Evolutionary conservation across 108 stramenopile genomes (phyloP), one percentile per base, ranked within the genome.

Genomic region (Fragilariopsis cylindrus): DNA sequence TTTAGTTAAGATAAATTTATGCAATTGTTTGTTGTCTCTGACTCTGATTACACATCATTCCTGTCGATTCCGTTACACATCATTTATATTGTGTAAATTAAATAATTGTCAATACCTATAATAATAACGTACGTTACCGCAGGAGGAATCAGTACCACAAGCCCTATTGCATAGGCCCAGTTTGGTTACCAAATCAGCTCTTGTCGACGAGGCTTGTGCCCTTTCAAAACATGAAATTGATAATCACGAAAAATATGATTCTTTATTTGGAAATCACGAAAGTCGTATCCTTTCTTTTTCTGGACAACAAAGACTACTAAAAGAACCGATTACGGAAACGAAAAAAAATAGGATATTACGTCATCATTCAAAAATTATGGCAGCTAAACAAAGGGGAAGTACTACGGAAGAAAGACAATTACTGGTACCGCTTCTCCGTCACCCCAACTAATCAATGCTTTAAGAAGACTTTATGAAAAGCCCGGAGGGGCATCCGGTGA

Each of bases 311-410:
- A 30, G 30, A 2, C 18, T 21, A 19, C 55, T 45, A 12, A 53
- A n/a, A 16, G 43, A 16, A 15, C 58, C 60, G 18, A 12, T 56
- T 40, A 68, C 18, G 50, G 52, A 43, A 15, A 53, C 53, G 5
- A 57, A 56, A 73, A 72, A 70, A 74, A 71, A 80, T 57, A 71
- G 80, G 19, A 76, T 88, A 48, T 74, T 88, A 2, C 71, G 83
- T 13, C 90, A 91, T 57, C 88, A 91, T 60, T 80, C 81, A 6
- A 91, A 91, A 58, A 90, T 90, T 62, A 63, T 90, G 44, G 66
- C 54, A 44, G 73, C 69, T 47, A 83, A 71, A 18, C 44, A 65
- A 48, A 75, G 42, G 9, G 45, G 41, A 60, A 44, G 46, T 13
- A 4, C 1, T 9, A 71, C 66, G 62, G 62, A 65, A 70, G 7